Conservation (phyloP, 2,329 filamentous ascomycete genomes). For the Trichoderma pleuroti region DNA sequence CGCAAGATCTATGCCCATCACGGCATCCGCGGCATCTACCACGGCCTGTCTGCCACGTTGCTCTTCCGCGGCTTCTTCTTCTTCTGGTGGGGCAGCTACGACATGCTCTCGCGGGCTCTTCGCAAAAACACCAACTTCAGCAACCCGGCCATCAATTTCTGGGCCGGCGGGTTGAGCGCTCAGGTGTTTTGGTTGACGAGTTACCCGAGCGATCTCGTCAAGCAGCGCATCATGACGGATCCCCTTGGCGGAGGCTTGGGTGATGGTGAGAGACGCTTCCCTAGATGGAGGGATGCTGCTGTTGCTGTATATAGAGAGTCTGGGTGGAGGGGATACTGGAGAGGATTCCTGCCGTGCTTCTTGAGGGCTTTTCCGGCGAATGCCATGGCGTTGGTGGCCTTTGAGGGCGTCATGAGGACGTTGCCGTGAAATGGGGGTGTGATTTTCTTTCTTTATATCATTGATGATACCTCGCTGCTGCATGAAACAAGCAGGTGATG, state of each 20-base stretch:
- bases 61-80: conserved; percentile 93
- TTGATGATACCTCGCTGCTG: neutral
- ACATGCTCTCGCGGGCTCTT: conserved; percentile 70
- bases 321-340: conserved; percentile 81
- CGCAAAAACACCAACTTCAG: conserved; percentile 65
- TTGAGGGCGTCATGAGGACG: conserved; percentile 83
- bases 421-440: conserved; percentile 41
- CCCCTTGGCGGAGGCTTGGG: conserved; percentile 67
- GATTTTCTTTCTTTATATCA: neutral
- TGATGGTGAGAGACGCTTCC: conserved; percentile 67
- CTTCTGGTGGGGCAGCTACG: conserved; percentile 97
- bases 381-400: conserved; percentile 86
- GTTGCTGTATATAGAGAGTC: conserved; percentile 69
- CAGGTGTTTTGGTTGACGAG: conserved; percentile 93
- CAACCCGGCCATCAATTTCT: conserved; percentile 86
- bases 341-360: conserved; percentile 92
- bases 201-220: conserved; percentile 90
- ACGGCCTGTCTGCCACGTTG: conserved; percentile 78
- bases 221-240: conserved; percentile 97
- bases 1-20: conserved; percentile 67
- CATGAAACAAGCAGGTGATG: neutral
- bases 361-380: conserved; percentile 92
- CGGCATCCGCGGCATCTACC: conserved; percentile 77
- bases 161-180: conserved; percentile 88
- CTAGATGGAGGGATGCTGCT: conserved; percentile 76